Percentiles rank a stretch among this genome's conserved stretches.
These are phyloP conservation scores for Lunasporangiospora selenospora DNA, from an alignment of 192 early-diverging fungal species.

Conservation along the genomic window DNA sequence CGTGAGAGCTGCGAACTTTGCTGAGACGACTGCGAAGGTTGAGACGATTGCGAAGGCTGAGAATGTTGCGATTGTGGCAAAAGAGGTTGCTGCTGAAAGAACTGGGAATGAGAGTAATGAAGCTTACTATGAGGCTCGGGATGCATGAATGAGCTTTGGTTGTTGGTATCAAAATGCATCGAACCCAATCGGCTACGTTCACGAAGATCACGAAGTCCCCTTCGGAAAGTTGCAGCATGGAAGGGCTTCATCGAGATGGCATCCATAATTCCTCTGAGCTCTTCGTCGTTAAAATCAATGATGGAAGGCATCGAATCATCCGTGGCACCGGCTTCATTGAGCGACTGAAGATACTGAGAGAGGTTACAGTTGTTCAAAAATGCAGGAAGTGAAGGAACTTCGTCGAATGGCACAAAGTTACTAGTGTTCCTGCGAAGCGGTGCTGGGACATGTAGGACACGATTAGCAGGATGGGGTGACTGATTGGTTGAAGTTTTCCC, in stretches of 20 bases:
- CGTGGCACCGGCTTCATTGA: constrained; percentile 55
- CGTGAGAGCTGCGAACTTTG: constrained; percentile 26
- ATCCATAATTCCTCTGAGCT: constrained; percentile 53
- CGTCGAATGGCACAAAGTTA: constrained; percentile 35
- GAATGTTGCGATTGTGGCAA: no score
- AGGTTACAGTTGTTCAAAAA: constrained; percentile 59
- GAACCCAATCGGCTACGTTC: constrained; percentile 32
- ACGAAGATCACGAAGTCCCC: constrained; percentile 52
- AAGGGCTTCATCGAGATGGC: constrained; percentile 59
- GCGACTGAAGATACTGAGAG: constrained; percentile 52
- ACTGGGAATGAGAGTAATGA: constrained; percentile 24
- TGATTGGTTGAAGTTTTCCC: background rate
- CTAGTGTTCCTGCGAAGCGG: constrained; percentile 23
- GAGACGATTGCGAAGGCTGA: background rate
- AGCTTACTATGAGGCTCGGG: constrained; percentile 28
- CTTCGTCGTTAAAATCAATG: constrained; percentile 58
- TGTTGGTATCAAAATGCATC: constrained; percentile 37
- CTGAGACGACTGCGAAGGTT: constrained; percentile 30
- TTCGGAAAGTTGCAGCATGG: constrained; percentile 58
- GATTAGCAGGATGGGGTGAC: background rate
- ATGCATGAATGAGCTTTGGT: constrained; percentile 29
- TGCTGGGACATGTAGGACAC: constrained; percentile 22
- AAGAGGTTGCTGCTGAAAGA: constrained; percentile 42
- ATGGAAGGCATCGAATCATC: constrained; percentile 57
- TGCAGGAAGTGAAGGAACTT: constrained; percentile 48